Base-by-base conservation (phyloP, 2,329 filamentous ascomycete species). In the Arthroderma sp. region DNA sequence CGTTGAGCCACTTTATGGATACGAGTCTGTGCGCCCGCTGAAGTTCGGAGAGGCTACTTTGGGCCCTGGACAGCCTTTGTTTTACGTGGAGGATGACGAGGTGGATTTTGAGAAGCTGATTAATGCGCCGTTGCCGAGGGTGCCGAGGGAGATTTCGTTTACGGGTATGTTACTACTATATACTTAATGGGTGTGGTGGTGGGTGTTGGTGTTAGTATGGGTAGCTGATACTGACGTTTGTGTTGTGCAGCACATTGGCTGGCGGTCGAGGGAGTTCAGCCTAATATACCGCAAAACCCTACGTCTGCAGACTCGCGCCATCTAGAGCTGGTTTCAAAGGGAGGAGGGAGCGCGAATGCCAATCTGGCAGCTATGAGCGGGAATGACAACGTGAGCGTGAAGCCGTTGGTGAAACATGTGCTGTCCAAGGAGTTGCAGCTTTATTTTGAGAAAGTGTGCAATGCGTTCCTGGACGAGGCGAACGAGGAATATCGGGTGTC, bases 31-130 rank as follows among this genome's bases (percentile, higher is more conserved):
- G 36, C 74, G 89, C 42, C 86, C 88, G 28, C 68, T 98, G 56
- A 78, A 84, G 44, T 98, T 93, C 59, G 91, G 91, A 42, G 91
- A 98, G 65, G 91, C 91, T 3, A 93, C 85, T 47, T 70, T 98
- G 49, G 91, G 91, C 0, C 87, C 88, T 9, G 88, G 89, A 6
- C 91, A 98, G 65, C 87, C 89, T 43, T 70, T 98, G 22, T 98
- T 89, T 66, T 98, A 98, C 62, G 83, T 98, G 33, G 91, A 98
- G 59, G 91, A 98, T 61, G 91, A 98, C 60, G 91, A 98, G 69
- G 82, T 96, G 44, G 91, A 98, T 65, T 96, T 98, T 60, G 91
- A 98, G 69, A 96, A 96, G 71, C 71, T 98, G 53, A 95, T 98
- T 62, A 98, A 98, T 67, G 87, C 87, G 52, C 86, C 91, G 4